Evolutionary conservation across 164 flowering plant genomes (phyloP).

Genomic region (Akebia trifoliata): DNA sequence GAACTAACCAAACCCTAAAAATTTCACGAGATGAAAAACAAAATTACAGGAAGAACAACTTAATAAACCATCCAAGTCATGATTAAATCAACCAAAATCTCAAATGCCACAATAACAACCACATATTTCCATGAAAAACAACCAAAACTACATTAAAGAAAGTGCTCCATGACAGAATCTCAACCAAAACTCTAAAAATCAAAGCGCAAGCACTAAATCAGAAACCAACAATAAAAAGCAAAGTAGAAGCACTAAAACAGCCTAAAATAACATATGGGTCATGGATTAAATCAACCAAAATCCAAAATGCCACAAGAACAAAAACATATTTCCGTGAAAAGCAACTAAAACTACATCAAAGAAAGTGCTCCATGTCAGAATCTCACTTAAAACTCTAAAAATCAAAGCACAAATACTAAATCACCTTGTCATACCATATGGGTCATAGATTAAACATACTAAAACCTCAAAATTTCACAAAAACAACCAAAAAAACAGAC

Average conservation of each 20-base stretch:
- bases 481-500: background rate
- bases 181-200: background rate
- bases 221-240: background rate
- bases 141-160: background rate
- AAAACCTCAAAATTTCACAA: slow-evolving; percentile 1
- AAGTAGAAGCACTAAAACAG: background rate
- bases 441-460: no score
- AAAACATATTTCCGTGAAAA: background rate
- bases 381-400: background rate
- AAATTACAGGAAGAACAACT: no score
- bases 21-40: no score
- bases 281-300: background rate
- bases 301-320: background rate
- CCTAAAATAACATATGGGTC: background rate
- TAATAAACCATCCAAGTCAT: no score
- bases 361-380: no score
- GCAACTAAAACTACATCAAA: no score
- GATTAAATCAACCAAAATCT: background rate
- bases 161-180: background rate
- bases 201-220: background rate
- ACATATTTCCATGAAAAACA: background rate
- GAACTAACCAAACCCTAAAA: no score
- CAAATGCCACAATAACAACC: background rate
- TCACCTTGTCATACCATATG: no score
- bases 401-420: background rate